These are phyloP conservation scores for Albugo laibachii DNA, from an alignment of 352 stramenopile species.

Conservation along the genomic window DNA sequence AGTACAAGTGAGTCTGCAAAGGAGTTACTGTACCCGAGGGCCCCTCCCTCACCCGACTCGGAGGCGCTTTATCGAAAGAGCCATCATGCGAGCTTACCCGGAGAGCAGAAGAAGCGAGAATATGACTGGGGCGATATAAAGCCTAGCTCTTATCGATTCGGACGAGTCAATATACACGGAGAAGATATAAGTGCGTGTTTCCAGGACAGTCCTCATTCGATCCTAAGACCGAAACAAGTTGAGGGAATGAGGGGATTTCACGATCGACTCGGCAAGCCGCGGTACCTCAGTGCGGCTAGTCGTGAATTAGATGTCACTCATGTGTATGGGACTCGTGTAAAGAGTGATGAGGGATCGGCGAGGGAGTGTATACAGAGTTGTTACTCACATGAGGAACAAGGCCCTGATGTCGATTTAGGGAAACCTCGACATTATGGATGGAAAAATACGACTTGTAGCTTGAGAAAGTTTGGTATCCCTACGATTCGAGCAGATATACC, in stretches of 20 bases:
- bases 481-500: constrained; percentile 76
- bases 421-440: constrained; percentile 68
- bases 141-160: background rate
- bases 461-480: constrained; percentile 57
- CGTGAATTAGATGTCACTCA: constrained; percentile 17
- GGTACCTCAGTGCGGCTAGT: constrained; percentile 24
- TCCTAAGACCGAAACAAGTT: constrained; percentile 37
- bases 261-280: constrained; percentile 50
- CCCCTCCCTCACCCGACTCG: constrained; percentile 33
- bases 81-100: constrained; percentile 53
- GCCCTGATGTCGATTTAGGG: constrained; percentile 65
- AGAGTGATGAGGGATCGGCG: constrained; percentile 27
- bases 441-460: constrained; percentile 44
- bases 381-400: constrained; percentile 65
- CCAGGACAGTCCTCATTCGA: constrained; percentile 5
- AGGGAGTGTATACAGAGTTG: constrained; percentile 65
- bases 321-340: constrained; percentile 32
- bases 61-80: constrained; percentile 57
- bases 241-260: constrained; percentile 51
- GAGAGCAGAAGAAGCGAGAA: constrained; percentile 71
- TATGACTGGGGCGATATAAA: constrained; percentile 33
- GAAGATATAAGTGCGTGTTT: constrained; percentile 1
- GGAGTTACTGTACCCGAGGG: constrained; percentile 55
- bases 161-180: constrained; percentile 39
- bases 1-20: constrained; percentile 69